Evolutionary conservation across 352 stramenopile species (phyloP), one percentile per base, ranked within the genome.

Genomic region (Peronosclerospora sorghi): DNA sequence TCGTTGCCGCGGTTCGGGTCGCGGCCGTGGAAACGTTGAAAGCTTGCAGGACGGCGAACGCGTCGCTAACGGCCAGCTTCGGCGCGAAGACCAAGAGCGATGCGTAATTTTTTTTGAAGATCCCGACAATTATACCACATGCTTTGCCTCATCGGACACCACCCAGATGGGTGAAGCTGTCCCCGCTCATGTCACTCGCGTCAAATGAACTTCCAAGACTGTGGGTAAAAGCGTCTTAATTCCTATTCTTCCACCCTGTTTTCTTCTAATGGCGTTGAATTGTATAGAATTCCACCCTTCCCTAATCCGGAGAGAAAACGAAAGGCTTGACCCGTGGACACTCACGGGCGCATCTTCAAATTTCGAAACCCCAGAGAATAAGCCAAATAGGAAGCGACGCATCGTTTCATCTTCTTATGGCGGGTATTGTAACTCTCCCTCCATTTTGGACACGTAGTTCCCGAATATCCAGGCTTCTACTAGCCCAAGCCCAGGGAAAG

Each of bases 381-480:
- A 29, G 20, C 8, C 28, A 29, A 45, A 23, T 34, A 19, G 17
- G 8, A 53, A 19, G 10, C 52, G 40, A 17, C 23, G 35, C 13
- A n/a, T 49, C 14, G 59, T 46, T 15, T 45, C 49, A 12, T 41
- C 36, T 28, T 53, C 46, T 15, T 52, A 45, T 4, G 45, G 50
- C 13, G 71, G 49, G 51, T 65, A 9, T 41, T 53, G n/a, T 27
- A 21, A 1, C 59, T 53, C 23, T 46, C 48, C 7, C 49, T 26
- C 9, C 39, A 64, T 30, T 48, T 79, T 6, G 3, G 65, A 14
- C 6, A 63, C 79, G 2, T 77, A 72, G 2, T 89, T 92, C 18
- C 79, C 79, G 0, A 88, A 87, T 27, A 87, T 92, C 19, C 73
- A 78, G 24, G 76, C 79, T 0, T 89, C 69, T 1, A 92, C 71